Evolutionary conservation across 495 filamentous ascomycete species (phyloP).

Genomic region (Penicillium verhagenii): DNA sequence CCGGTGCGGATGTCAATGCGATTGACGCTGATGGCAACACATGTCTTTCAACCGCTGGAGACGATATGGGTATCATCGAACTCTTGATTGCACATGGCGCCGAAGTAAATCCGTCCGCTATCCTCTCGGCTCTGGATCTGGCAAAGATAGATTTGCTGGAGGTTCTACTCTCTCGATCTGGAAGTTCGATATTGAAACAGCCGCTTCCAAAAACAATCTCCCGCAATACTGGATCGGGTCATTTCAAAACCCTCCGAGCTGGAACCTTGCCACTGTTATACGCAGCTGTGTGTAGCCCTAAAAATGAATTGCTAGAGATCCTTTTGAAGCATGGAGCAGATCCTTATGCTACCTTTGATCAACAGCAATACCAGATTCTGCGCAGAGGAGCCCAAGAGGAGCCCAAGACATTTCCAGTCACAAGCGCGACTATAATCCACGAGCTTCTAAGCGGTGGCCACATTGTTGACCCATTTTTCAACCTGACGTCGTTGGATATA

Average conservation of each 20-base stretch:
- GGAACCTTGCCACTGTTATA: neutral
- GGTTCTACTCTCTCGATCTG: slow-evolving; percentile 9
- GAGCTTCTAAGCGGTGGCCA: slow-evolving; percentile 7
- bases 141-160: slow-evolving; percentile 9
- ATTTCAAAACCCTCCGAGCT: neutral
- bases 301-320: slow-evolving; percentile 1
- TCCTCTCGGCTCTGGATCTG: slow-evolving; percentile 14
- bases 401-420: neutral
- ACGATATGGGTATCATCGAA: slow-evolving; percentile 10
- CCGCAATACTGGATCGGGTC: neutral
- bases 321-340: slow-evolving; percentile 15
- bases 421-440: slow-evolving; percentile 11
- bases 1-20: slow-evolving; percentile 27
- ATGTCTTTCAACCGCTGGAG: slow-evolving; percentile 14
- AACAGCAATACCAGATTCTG: neutral
- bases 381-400: neutral
- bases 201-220: neutral
- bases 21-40: slow-evolving; percentile 15
- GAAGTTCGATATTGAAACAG: neutral
- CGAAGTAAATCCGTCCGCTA: neutral
- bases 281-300: neutral
- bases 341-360: slow-evolving; percentile 11
- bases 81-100: slow-evolving; percentile 15
- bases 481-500: slow-evolving; percentile 12
- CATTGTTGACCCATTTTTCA: slow-evolving; percentile 11